Percentiles rank a stretch among this genome's conserved stretches.
phyloP scores from a whole-genome alignment of 148 eudicot genomes.

The Agrostemma githago region DNA sequence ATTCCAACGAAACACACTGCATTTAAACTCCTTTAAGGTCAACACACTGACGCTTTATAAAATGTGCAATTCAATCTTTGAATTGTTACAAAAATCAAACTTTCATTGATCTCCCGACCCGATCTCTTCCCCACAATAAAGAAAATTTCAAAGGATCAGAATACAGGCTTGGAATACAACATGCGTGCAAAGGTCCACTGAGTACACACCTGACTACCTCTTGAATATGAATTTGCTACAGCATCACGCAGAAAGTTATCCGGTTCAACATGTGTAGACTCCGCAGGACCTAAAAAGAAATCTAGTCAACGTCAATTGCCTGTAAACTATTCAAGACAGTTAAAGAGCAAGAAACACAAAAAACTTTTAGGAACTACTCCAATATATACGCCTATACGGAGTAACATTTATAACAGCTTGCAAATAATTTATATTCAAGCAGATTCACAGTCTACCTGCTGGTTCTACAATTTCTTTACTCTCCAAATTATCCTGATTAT shows the following conservation, averaged over 20 bases:
- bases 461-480: slow-evolving; percentile 9
- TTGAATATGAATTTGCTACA: slow-evolving; percentile 5
- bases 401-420: not conserved
- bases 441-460: slow-evolving; percentile 24
- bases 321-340: slow-evolving; percentile 5
- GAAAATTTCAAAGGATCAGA: not conserved
- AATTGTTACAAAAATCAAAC: not conserved
- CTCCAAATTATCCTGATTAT: slow-evolving; percentile 17
- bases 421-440: slow-evolving; percentile 6
- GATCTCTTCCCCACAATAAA: not conserved
- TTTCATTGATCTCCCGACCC: not conserved
- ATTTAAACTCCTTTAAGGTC: not conserved
- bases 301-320: not conserved
- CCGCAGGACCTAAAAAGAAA: slow-evolving; percentile 19
- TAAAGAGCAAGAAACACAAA: not conserved
- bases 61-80: not conserved
- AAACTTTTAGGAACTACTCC: not conserved
- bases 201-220: slow-evolving; percentile 24
- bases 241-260: slow-evolving; percentile 21
- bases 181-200: not conserved
- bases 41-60: not conserved
- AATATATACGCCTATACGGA: not conserved
- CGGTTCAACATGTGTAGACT: slow-evolving; percentile 16
- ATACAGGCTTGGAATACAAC: slow-evolving; percentile 8
- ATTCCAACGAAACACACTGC: not conserved